Conservation (phyloP, 768 basidiomycete genomes). For the Saitozyma podzolica region DNA sequence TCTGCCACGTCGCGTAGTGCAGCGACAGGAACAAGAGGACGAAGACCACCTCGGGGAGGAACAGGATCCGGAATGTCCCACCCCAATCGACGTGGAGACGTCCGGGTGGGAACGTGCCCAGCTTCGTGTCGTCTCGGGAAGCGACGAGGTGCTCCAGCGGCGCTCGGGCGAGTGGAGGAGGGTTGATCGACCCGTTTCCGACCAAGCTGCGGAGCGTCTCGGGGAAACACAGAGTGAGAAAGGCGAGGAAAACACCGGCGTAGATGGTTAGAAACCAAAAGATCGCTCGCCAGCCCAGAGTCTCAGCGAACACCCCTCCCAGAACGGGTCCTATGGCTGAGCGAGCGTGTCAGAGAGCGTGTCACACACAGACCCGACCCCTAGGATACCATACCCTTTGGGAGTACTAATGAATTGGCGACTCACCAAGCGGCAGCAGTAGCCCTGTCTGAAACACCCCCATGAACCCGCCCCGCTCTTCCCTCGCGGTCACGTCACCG, state of each 20-base stretch:
- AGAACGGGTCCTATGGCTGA: conserved; percentile 58
- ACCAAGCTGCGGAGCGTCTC: conserved; percentile 55
- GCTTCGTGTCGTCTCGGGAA: conserved; percentile 13
- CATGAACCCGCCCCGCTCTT: conserved; percentile 72
- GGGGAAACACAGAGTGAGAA: conserved; percentile 57
- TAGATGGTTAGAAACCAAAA: conserved; percentile 48
- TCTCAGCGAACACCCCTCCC: conserved; percentile 59
- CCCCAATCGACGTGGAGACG: too few relatives aligned
- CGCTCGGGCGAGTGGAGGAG: conserved; percentile 35
- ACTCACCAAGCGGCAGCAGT: conserved; percentile 32
- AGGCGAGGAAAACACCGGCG: conserved; percentile 26
- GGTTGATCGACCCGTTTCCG: conserved; percentile 45
- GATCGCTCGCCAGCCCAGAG: conserved; percentile 63
- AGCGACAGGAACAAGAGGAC: conserved; percentile 37
- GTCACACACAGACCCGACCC: too few relatives aligned
- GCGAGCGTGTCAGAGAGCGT: background rate
- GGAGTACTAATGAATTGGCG: background rate
- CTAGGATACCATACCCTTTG: too few relatives aligned
- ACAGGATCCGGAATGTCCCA: conserved; percentile 29
- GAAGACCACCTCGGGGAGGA: conserved; percentile 40
- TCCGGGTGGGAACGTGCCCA: conserved; percentile 18
- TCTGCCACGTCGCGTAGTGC: conserved; percentile 40
- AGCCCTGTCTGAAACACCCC: conserved; percentile 60
- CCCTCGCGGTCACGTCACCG: conserved; percentile 70
- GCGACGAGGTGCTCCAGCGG: conserved; percentile 22